phyloP scores from a whole-genome alignment of 2,329 filamentous ascomycete species.

The Alternaria arborescens region DNA sequence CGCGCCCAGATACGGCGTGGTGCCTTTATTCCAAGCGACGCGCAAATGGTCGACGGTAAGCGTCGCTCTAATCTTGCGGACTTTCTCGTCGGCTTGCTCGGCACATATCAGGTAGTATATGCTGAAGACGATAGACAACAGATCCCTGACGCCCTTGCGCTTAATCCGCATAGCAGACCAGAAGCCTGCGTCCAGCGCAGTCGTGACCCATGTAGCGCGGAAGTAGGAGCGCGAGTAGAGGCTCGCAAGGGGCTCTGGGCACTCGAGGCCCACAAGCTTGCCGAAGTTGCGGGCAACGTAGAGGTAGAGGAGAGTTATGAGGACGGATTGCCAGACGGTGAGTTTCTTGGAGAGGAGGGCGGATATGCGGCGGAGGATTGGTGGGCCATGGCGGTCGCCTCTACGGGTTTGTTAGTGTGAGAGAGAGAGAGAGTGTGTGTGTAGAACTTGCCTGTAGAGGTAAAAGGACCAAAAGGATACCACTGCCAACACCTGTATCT shows the following conservation, averaged over 20 bases:
- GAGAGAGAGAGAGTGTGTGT: not conserved
- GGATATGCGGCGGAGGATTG: slow-evolving; percentile 74
- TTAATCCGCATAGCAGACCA: slow-evolving; percentile 97
- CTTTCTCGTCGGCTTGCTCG: slow-evolving; percentile 95
- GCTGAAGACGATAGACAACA: slow-evolving; percentile 84
- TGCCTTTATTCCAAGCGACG: slow-evolving; percentile 95
- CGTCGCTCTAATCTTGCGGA: slow-evolving; percentile 84
- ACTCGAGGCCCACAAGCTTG: slow-evolving; percentile 88
- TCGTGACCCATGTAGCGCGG: slow-evolving; percentile 95
- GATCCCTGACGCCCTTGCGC: slow-evolving; percentile 79
- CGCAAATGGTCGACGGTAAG: slow-evolving; percentile 91
- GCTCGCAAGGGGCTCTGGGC: slow-evolving; percentile 91
- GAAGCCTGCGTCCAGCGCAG: slow-evolving; percentile 93
- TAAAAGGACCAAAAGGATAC: slow-evolving; percentile 92
- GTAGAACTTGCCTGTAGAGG: slow-evolving; percentile 69
- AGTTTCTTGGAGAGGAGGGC: slow-evolving; percentile 73
- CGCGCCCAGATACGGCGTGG: slow-evolving; percentile 81
- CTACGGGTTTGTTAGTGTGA: slow-evolving; percentile 56
- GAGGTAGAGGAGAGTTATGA: slow-evolving; percentile 87
- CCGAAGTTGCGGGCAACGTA: slow-evolving; percentile 94
- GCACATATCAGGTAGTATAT: slow-evolving; percentile 91
- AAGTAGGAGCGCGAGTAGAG: slow-evolving; percentile 94
- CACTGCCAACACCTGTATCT: slow-evolving; percentile 90
- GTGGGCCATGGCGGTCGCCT: slow-evolving; percentile 89
- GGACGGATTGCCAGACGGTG: slow-evolving; percentile 88